Conservation (phyloP, 345 rosid genomes). For the Bruguiera parviflora region DNA sequence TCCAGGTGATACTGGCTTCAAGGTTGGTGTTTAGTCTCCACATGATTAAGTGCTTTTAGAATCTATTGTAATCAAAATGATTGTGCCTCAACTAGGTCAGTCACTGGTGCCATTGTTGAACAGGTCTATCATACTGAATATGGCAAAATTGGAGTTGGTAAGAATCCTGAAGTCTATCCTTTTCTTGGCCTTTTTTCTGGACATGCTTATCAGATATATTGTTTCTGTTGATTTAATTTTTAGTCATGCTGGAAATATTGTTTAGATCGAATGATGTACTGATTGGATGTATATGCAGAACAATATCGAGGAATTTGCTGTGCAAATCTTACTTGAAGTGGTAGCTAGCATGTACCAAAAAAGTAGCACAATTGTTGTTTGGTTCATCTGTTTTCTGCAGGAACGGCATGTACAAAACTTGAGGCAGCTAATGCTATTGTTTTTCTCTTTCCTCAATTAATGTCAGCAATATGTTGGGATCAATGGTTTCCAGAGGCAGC, state of each 20-base stretch:
- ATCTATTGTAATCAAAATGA: background rate
- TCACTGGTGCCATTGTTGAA: conserved; percentile 20
- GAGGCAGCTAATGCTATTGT: background rate
- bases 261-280: too few relatives aligned
- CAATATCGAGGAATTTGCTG: background rate
- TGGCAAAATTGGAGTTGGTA: conserved; percentile 91
- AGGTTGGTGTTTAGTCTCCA: conserved; percentile 45
- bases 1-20: conserved; percentile 94
- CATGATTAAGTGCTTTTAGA: background rate
- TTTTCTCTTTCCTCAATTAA: background rate
- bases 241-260: background rate
- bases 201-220: background rate
- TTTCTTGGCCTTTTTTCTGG: background rate
- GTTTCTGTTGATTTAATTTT: background rate
- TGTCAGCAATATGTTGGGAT: conserved; percentile 90
- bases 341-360: background rate
- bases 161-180: conserved; percentile 17
- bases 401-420: background rate
- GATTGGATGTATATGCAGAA: too few relatives aligned
- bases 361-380: background rate
- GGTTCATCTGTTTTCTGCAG: background rate
- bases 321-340: background rate
- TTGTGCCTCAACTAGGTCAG: conserved; percentile 15
- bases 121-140: conserved; percentile 87
- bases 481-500: conserved; percentile 98